Percentiles rank a stretch among this genome's conserved stretches.
phyloP scores from a whole-genome alignment of 495 filamentous ascomycete species.

The Aspergillus haitiensis region DNA sequence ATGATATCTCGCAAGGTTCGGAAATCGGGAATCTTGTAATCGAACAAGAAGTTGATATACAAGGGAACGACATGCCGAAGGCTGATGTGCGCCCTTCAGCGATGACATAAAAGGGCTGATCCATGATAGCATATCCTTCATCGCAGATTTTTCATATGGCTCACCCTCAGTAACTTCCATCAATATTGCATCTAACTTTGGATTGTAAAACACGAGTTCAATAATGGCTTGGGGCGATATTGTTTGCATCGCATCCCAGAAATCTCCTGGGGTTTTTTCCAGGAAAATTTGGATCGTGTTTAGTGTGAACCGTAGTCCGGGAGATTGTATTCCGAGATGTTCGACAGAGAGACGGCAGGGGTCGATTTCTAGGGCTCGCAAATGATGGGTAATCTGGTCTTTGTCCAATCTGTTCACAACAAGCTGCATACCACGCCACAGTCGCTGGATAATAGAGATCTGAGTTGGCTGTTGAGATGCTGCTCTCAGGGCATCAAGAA shows the following conservation, averaged over 20 bases:
- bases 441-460: constrained; percentile 54
- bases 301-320: constrained; percentile 61
- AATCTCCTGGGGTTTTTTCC: constrained; percentile 69
- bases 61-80: constrained; percentile 69
- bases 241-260: constrained; percentile 82
- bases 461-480: constrained; percentile 51
- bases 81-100: constrained; percentile 65
- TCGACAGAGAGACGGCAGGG: constrained; percentile 74
- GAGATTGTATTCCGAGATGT: constrained; percentile 63
- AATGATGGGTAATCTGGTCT: constrained; percentile 70
- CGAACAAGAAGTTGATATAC: constrained; percentile 66
- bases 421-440: constrained; percentile 73
- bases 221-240: constrained; percentile 72
- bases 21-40: constrained; percentile 55
- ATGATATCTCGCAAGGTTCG: constrained; percentile 43
- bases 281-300: constrained; percentile 66
- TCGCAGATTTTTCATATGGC: constrained; percentile 52
- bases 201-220: constrained; percentile 73
- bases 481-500: constrained; percentile 45
- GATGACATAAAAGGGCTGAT: constrained; percentile 73
- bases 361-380: constrained; percentile 76
- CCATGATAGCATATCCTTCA: constrained; percentile 69
- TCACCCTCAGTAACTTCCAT: constrained; percentile 55
- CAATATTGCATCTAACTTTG: constrained; percentile 63
- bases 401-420: constrained; percentile 71